Base-by-base conservation (phyloP, 2,329 filamentous ascomycete species). In the Penicillium sp. region DNA sequence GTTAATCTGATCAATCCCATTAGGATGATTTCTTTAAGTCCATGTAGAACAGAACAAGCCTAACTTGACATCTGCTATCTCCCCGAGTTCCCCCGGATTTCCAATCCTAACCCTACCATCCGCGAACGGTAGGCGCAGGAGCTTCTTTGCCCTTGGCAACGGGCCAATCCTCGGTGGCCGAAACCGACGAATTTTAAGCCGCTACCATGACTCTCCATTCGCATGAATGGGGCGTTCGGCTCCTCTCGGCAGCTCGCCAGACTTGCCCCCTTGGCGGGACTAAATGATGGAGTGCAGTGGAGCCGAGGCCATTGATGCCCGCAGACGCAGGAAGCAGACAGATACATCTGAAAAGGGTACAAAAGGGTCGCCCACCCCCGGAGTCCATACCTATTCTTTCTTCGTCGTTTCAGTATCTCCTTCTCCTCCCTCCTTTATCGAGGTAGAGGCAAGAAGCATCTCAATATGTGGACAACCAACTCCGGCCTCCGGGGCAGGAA, bases 381-480 rank as follows among this genome's bases (percentile, higher is more conserved):
- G 18, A 36, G 15, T 36, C 33, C 8, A 15, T 36, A 5, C 15
- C 18, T 21, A 20, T 36, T 36, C 33, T 36, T 36, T 21, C 18
- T 36, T 9, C 15, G 9, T 36, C 8, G 17, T 36, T 21, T 20
- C 33, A 20, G 2, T 21, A n/a, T 21, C 9, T 36, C 9, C 33
- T 20, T 36, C 5, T 7, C 18, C 33, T 18, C 18, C 10, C 33
- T 36, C 33, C 7, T 36, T 36, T 36, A 18, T 18, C 10, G 6
- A 27, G 26, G 26, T 21, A 20, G 33, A 36, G 33, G 33, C 33
- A 36, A 17, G 3, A n/a, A 36, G 15, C 18, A 36, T 21, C 26
- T 39, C 59, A 61, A 49, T n/a, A 62, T 62, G 60, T 62, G 60
- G 60, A 62, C 60, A 26, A 56, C 54, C 26, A 62, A 52, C 13